A percentile compares a stretch with the other conserved stretches of the same genome.
These are phyloP conservation scores for Gypsophila paniculata DNA, from an alignment of 179 eudicot species.

Conservation along the genomic window DNA sequence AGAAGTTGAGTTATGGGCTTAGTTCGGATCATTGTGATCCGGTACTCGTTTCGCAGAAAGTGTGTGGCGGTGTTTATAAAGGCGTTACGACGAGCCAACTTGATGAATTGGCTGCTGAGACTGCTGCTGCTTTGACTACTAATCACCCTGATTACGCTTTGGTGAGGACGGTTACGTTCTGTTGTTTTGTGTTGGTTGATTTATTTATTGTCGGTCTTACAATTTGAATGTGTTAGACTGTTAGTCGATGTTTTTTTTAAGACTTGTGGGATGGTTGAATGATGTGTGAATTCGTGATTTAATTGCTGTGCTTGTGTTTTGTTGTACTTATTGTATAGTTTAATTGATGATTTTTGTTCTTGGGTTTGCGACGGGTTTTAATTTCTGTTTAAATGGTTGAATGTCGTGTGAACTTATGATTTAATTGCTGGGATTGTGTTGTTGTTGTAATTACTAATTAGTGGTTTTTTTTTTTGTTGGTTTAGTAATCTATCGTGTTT, in stretches of 20 bases:
- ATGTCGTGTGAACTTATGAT: background rate
- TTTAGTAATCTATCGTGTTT: too few species aligned
- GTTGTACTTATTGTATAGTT: too few species aligned
- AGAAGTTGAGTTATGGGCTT: constrained; percentile 76
- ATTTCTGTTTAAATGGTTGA: background rate
- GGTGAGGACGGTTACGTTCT: constrained; percentile 28
- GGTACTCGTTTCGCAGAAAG: constrained; percentile 80
- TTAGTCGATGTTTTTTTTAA: too few species aligned
- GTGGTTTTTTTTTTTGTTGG: background rate
- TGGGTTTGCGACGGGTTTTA: background rate
- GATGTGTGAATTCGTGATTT: too few species aligned
- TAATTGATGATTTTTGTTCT: background rate
- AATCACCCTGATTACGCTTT: constrained; percentile 92
- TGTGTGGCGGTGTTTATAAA: constrained; percentile 83
- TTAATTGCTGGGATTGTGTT: background rate
- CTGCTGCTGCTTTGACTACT: constrained; percentile 87
- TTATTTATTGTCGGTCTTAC: too few species aligned
- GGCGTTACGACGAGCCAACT: constrained; percentile 87
- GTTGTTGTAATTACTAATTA: background rate
- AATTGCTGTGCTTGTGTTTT: too few species aligned
- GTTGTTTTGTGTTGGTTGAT: background rate
- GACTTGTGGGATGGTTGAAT: too few species aligned
- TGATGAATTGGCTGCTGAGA: constrained; percentile 92
- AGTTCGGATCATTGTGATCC: constrained; percentile 80
- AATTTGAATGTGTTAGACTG: too few species aligned